These are phyloP conservation scores for Aspergillus pseudonomiae DNA, from an alignment of 2,329 filamentous ascomycete species.

Conservation along the genomic window DNA sequence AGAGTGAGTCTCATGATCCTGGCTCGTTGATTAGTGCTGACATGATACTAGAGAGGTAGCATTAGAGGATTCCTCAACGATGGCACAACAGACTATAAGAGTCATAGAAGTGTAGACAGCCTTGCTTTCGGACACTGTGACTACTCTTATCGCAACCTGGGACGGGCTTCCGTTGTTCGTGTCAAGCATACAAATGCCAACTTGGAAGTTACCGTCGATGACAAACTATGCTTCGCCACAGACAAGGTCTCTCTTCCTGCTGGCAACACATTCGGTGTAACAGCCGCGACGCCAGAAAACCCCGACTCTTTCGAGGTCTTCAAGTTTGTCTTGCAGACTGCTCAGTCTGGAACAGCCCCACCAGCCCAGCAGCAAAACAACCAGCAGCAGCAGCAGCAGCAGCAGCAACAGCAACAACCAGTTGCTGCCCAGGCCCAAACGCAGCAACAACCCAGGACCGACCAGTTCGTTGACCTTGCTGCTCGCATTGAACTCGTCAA, in stretches of 20 bases:
- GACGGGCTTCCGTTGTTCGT: slow-evolving; percentile 77
- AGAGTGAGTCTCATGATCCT: slow-evolving; percentile 43
- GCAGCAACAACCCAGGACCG: slow-evolving; percentile 46
- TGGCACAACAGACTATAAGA: slow-evolving; percentile 76
- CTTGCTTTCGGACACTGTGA: slow-evolving; percentile 92
- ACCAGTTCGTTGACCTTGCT: slow-evolving; percentile 82
- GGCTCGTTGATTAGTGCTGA: slow-evolving; percentile 7
- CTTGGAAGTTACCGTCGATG: slow-evolving; percentile 81
- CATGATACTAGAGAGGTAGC: slow-evolving; percentile 64
- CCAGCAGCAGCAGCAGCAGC: slow-evolving; percentile 13
- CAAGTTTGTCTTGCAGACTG: slow-evolving; percentile 74
- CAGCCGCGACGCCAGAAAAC: slow-evolving; percentile 83
- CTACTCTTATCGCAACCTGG: slow-evolving; percentile 88
- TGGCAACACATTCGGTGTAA: slow-evolving; percentile 84
- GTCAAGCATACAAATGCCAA: slow-evolving; percentile 66
- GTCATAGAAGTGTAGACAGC: slow-evolving; percentile 75
- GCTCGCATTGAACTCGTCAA: slow-evolving; percentile 71
- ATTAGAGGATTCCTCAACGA: slow-evolving; percentile 94
- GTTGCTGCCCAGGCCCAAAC: slow-evolving; percentile 27
- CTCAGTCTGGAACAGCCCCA: slow-evolving; percentile 23
- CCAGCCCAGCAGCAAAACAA: slow-evolving; percentile 19
- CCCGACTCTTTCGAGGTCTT: slow-evolving; percentile 95
- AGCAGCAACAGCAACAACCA: slow-evolving; percentile 26
- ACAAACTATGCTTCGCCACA: slow-evolving; percentile 79
- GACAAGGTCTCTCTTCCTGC: slow-evolving; percentile 70